A percentile compares a stretch with the other conserved stretches of the same genome.
Conservation (phyloP, 768 basidiomycete species). For the Suillus brevipes region DNA sequence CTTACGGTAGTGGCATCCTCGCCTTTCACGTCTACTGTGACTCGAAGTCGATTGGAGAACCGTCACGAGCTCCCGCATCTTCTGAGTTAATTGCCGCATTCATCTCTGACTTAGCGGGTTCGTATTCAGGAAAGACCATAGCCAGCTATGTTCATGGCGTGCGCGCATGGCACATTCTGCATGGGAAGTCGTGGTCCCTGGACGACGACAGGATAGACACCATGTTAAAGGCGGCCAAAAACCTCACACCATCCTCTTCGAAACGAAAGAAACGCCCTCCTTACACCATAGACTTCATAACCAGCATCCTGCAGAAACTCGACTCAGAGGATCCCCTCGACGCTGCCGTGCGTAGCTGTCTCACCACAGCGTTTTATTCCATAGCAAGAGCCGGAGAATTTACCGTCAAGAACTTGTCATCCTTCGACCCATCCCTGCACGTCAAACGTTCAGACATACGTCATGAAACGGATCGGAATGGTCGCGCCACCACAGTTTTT, state of each 20-base stretch:
- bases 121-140: slow-evolving; percentile 2
- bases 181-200: no score
- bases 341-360: not conserved
- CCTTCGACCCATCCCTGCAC: not conserved
- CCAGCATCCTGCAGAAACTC: no score
- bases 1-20: slow-evolving; percentile 38
- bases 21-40: slow-evolving; percentile 42
- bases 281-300: no score
- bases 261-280: no score
- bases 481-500: slow-evolving; percentile 12
- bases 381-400: slow-evolving; percentile 39
- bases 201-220: no score
- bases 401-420: slow-evolving; percentile 20
- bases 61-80: slow-evolving; percentile 1
- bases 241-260: no score
- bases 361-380: slow-evolving; percentile 38
- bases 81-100: not conserved
- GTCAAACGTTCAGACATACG: not conserved
- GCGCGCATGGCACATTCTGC: slow-evolving; percentile 9
- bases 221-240: no score
- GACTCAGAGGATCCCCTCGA: no score
- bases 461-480: slow-evolving; percentile 24
- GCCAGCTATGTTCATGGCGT: slow-evolving; percentile 17
- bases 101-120: not conserved
- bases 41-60: not conserved